Evolutionary conservation across 83 land plant genomes (phyloP), one percentile per base, ranked within the genome.

Genomic region (Picea abies): DNA sequence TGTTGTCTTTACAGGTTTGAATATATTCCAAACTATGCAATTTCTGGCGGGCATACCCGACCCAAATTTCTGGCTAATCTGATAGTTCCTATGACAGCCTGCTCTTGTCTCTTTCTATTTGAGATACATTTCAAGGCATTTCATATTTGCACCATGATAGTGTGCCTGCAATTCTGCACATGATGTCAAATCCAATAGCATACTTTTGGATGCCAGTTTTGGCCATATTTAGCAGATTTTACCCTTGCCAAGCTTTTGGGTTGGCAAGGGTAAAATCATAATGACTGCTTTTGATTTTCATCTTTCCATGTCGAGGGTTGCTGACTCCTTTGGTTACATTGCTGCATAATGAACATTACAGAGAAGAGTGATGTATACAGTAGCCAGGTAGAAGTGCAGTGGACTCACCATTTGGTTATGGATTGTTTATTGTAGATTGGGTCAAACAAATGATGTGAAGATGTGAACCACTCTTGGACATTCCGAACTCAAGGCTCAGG

Each of bases 341-440:
- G 97, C 97, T 49, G 92, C 97, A 95, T 96, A 17, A 84, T 91
- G 86, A 93, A 94, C 80, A 94, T 95, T 60, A 93, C 96, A 44
- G 92, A 94, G 84, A 95, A 95, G 90, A 93, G 92, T 82, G 98
- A 95, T 85, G 98, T 94, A 32, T 94, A 94, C 60, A 92, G 91
- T 9, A 47, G 52, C 1, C 14, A 93, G 95, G 95, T 41, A 84
- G 93, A 25, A 91, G 89, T 56, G 91, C 96, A 0, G 79, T 89
- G 32, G 90, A 95, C 68, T 83, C 89, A 2, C 80, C 49, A 37
- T 64, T 82, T 19, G 92, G 87, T 1, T 93, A 90, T 64, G 96
- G 98, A 0, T 81, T 89, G 58, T 93, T 90, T 85, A 88, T 91
- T n/a, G 94, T 95, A 19, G 90, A 95, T 79, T 93, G 97, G 97